Conservation (phyloP, 1,139 yeast species). For the Kluyveromyces sp. region DNA sequence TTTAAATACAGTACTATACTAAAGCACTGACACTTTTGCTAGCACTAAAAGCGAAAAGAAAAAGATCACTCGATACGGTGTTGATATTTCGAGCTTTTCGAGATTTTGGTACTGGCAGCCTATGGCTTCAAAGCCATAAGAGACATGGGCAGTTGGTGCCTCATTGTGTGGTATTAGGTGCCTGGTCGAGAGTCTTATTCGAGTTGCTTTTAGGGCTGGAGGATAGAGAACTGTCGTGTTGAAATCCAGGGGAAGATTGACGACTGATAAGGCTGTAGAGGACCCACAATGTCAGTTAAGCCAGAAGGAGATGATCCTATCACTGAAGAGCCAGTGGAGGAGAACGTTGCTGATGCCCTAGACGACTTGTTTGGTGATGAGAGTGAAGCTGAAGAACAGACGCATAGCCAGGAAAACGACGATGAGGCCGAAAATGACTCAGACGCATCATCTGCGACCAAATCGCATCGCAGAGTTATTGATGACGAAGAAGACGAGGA, state of each 20-base stretch:
- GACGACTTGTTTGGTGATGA: constrained; percentile 40
- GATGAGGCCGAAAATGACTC: constrained; percentile 13
- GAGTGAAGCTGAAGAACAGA: constrained; percentile 35
- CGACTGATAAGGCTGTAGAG: background rate
- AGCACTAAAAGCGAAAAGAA: background rate
- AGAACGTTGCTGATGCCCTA: constrained; percentile 18
- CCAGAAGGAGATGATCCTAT: background rate
- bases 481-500: constrained; percentile 31
- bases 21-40: background rate
- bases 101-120: background rate
- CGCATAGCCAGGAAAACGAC: constrained; percentile 21
- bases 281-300: background rate
- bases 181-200: no score
- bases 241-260: no score
- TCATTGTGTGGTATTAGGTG: no score
- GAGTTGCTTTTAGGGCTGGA: no score
- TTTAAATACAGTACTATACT: background rate
- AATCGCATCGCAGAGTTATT: constrained; percentile 7
- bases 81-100: background rate
- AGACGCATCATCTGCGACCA: constrained; percentile 2
- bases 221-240: no score
- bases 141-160: no score
- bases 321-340: background rate
- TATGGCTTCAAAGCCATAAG: background rate
- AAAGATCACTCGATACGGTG: background rate